phyloP scores from a whole-genome alignment of 352 stramenopile species.

The Hyphochytrium catenoides region DNA sequence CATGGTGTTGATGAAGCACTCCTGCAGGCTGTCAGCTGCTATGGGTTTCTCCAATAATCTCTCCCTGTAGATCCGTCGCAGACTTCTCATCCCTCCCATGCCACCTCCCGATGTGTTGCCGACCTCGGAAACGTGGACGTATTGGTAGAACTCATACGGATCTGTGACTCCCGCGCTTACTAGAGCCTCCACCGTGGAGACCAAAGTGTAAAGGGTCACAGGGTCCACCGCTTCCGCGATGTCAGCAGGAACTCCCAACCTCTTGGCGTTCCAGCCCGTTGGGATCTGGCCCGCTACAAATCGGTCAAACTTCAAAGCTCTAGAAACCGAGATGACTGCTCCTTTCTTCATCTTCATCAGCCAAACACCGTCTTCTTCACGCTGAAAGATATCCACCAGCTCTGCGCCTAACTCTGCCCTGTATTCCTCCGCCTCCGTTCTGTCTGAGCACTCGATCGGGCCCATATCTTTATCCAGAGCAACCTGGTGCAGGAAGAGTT shows the following conservation, averaged over 20 bases:
- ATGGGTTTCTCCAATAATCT: constrained; percentile 36
- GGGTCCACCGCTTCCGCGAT: constrained; percentile 46
- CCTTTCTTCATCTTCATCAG: constrained; percentile 59
- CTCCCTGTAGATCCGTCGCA: constrained; percentile 42
- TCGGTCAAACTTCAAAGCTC: constrained; percentile 43
- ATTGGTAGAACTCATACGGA: constrained; percentile 72
- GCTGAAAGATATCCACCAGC: constrained; percentile 53
- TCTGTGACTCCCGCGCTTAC: constrained; percentile 46
- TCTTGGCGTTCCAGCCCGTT: constrained; percentile 55
- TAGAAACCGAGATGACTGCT: constrained; percentile 46
- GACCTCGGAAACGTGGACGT: constrained; percentile 61
- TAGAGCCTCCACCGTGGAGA: constrained; percentile 52
- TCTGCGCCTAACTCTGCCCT: constrained; percentile 43
- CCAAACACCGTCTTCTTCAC: constrained; percentile 24
- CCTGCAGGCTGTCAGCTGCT: constrained; percentile 46
- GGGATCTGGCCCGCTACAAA: constrained; percentile 64
- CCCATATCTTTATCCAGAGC: constrained; percentile 59
- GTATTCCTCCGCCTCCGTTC: constrained; percentile 54
- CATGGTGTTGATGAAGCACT: constrained; percentile 65
- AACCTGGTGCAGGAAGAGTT: constrained; percentile 54
- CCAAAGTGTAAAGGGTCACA: constrained; percentile 39
- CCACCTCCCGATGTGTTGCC: constrained; percentile 55
- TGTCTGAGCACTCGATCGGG: constrained; percentile 52
- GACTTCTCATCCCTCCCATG: constrained; percentile 45
- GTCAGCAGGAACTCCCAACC: constrained; percentile 47